Evolutionary conservation across 192 early-diverging fungal genomes (phyloP).

Genomic region (Coemansia sp.): DNA sequence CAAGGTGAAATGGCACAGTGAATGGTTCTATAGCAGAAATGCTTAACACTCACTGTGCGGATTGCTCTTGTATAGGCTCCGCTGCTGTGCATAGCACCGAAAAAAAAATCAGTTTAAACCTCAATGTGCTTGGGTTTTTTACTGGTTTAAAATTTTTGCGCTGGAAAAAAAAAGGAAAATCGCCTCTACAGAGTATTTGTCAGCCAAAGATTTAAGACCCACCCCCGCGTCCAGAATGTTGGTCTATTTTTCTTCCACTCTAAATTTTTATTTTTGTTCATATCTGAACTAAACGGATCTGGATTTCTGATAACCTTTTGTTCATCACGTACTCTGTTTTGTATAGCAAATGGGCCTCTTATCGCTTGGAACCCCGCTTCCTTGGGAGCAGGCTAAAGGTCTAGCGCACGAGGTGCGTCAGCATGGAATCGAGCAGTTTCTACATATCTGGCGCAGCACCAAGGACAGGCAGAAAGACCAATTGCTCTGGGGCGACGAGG

Average conservation of each 20-base stretch:
- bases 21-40: too few relatives aligned
- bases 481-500: slow-evolving; percentile 97
- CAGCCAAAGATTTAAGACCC: too few relatives aligned
- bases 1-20: too few relatives aligned
- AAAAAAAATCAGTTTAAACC: too few relatives aligned
- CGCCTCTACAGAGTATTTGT: too few relatives aligned
- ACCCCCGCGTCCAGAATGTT: too few relatives aligned
- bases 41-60: too few relatives aligned
- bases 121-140: too few relatives aligned
- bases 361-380: slow-evolving; percentile 91
- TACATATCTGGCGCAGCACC: slow-evolving; percentile 77
- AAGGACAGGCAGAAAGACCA: slow-evolving; percentile 79
- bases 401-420: slow-evolving; percentile 82
- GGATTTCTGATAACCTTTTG: background rate
- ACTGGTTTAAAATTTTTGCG: too few relatives aligned
- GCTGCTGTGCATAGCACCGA: too few relatives aligned
- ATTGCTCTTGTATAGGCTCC: too few relatives aligned
- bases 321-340: background rate
- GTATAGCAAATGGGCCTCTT: slow-evolving; percentile 79
- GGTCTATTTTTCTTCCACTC: background rate
- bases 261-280: background rate
- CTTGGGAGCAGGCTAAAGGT: slow-evolving; percentile 86
- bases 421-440: slow-evolving; percentile 93
- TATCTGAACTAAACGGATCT: background rate
- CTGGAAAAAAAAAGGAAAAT: too few relatives aligned